Percentiles rank a stretch among this genome's conserved stretches.
Conservation (phyloP, 441 rosid species). For the Gossypium davidsonii region DNA sequence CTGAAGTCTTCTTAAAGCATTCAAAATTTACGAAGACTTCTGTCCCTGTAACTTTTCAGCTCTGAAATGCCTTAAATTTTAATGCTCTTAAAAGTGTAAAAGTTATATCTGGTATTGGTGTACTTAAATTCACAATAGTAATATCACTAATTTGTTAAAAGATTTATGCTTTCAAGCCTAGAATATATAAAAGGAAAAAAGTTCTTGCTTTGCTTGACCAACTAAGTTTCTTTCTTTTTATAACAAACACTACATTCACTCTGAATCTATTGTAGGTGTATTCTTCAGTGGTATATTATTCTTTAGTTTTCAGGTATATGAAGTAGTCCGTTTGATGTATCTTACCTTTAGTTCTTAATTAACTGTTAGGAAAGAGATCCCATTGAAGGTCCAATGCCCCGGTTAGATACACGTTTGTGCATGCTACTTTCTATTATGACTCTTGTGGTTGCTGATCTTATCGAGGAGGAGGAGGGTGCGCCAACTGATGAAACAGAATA, state of each 20-base stretch:
- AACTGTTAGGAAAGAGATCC: slow-evolving; percentile 60
- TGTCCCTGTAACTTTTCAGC: not conserved
- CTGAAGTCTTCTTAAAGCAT: not conserved
- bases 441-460: slow-evolving; percentile 57
- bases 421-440: slow-evolving; percentile 57
- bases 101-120: not conserved
- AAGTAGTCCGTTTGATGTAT: not conserved
- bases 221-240: slow-evolving; percentile 1
- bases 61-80: not conserved
- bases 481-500: slow-evolving; percentile 27
- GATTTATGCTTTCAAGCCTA: not conserved
- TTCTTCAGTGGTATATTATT: slow-evolving; percentile 1
- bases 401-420: slow-evolving; percentile 64
- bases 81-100: not conserved
- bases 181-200: slow-evolving; percentile 1
- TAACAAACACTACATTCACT: not conserved
- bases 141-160: not conserved
- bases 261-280: not conserved
- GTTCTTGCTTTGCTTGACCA: slow-evolving; percentile 7
- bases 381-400: slow-evolving; percentile 71
- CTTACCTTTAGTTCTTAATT: slow-evolving; percentile 15
- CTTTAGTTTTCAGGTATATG: slow-evolving; percentile 12
- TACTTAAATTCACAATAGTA: not conserved
- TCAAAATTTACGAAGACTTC: slow-evolving; percentile 7
- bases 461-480: slow-evolving; percentile 53